Evolutionary conservation across 768 basidiomycete species (phyloP).

Genomic region (Rubroboletus pulcherrimus): DNA sequence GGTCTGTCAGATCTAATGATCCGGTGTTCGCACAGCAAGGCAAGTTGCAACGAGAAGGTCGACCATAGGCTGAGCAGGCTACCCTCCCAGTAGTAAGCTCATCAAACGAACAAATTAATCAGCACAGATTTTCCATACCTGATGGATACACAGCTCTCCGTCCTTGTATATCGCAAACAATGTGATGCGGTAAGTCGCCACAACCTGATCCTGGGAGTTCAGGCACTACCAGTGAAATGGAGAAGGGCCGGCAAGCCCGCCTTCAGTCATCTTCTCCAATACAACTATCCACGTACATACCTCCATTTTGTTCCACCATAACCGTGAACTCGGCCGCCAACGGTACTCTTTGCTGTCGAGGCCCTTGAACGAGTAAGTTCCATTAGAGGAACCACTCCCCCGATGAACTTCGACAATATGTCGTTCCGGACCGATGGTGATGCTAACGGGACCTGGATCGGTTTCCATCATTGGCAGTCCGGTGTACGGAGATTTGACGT

Average conservation of each 20-base stretch:
- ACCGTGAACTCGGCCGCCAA: slow-evolving; percentile 18
- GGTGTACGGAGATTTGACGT: slow-evolving; percentile 27
- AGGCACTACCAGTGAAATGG: slow-evolving; percentile 18
- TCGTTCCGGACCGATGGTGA: slow-evolving; percentile 15
- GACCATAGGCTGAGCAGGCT: slow-evolving; percentile 24
- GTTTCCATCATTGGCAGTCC: slow-evolving; percentile 19
- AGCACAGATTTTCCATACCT: slow-evolving; percentile 17
- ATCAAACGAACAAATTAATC: background rate
- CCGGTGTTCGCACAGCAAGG: slow-evolving; percentile 30
- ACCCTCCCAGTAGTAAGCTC: slow-evolving; percentile 3
- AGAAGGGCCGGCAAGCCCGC: too few species aligned
- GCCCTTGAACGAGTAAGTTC: slow-evolving; percentile 20
- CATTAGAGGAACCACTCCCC: background rate
- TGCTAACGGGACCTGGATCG: slow-evolving; percentile 14
- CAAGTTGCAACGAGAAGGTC: slow-evolving; percentile 32
- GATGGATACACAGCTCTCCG: slow-evolving; percentile 28
- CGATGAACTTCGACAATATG: slow-evolving; percentile 12
- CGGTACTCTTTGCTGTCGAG: slow-evolving; percentile 23
- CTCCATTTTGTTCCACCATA: slow-evolving; percentile 17
- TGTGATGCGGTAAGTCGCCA: slow-evolving; percentile 32
- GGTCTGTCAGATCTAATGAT: slow-evolving; percentile 14
- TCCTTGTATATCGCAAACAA: slow-evolving; percentile 29
- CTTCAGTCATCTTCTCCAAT: background rate
- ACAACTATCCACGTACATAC: slow-evolving; percentile 17
- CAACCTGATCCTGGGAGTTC: slow-evolving; percentile 17